These are phyloP conservation scores for Globisporangium canariense DNA, from an alignment of 352 stramenopile species.

Conservation along the genomic window DNA sequence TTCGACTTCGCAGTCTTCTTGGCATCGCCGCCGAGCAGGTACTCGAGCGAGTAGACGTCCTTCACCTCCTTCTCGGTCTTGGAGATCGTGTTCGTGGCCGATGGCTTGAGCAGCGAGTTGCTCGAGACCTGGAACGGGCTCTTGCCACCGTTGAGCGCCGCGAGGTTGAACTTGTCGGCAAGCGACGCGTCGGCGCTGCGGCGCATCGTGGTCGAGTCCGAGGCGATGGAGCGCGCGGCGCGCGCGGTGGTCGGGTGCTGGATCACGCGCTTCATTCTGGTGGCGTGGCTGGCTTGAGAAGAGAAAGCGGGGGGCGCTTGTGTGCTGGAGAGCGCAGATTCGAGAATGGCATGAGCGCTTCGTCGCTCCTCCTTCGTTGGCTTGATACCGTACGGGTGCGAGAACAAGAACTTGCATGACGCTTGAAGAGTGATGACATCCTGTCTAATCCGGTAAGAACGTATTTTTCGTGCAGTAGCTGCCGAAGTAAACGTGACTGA, in stretches of 20 bases:
- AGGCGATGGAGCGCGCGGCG: slow-evolving; percentile 12
- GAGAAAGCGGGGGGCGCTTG: neutral
- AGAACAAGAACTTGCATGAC: neutral
- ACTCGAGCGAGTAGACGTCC: slow-evolving; percentile 67
- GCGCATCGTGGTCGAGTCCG: slow-evolving; percentile 7
- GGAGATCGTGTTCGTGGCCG: slow-evolving; percentile 13
- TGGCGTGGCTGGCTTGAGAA: neutral
- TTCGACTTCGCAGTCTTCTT: slow-evolving; percentile 9
- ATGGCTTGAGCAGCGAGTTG: slow-evolving; percentile 43
- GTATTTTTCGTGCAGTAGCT: too few relatives aligned
- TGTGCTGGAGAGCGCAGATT: slow-evolving; percentile 4
- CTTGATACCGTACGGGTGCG: neutral
- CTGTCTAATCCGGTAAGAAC: too few relatives aligned
- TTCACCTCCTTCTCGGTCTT: slow-evolving; percentile 34
- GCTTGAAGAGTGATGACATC: too few relatives aligned
- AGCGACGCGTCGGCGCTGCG: slow-evolving; percentile 25
- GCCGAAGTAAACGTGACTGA: too few relatives aligned
- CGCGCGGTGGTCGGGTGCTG: slow-evolving; percentile 4
- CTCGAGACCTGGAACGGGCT: slow-evolving; percentile 66
- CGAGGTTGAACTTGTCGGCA: slow-evolving; percentile 60
- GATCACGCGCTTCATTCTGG: slow-evolving; percentile 17
- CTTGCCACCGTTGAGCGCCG: slow-evolving; percentile 60
- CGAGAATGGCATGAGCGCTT: neutral
- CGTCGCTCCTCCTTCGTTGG: too few relatives aligned
- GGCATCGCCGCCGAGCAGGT: slow-evolving; percentile 41